Conservation (phyloP, 2,329 filamentous ascomycete species). For the Neonectria punicea region DNA sequence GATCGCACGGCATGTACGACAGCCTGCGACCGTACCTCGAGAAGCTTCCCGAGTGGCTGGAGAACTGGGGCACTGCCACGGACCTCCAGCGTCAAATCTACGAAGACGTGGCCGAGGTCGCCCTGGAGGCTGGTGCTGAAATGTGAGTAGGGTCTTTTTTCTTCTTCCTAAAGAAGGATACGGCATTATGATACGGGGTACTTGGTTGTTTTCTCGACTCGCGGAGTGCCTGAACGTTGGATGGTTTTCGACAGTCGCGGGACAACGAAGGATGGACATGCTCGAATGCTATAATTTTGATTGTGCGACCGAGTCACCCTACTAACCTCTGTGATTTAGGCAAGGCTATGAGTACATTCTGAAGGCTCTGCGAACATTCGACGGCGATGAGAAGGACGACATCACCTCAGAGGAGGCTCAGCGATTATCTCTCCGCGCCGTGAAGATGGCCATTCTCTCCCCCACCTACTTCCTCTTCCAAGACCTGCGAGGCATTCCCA, state of each 20-base stretch:
- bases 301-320: conserved; percentile 11
- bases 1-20: conserved; percentile 80
- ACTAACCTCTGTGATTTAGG: conserved; percentile 49
- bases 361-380: conserved; percentile 70
- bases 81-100: conserved; percentile 89
- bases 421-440: conserved; percentile 66
- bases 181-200: background rate
- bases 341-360: conserved; percentile 75
- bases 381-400: conserved; percentile 64
- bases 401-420: conserved; percentile 69
- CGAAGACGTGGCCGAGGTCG: conserved; percentile 82
- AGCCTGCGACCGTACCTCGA: conserved; percentile 84
- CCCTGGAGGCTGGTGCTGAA: conserved; percentile 79
- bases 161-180: background rate
- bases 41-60: conserved; percentile 83
- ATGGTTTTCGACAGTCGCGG: background rate
- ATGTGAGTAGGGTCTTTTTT: conserved; percentile 64
- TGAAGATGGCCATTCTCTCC: conserved; percentile 64
- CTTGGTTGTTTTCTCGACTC: background rate
- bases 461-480: conserved; percentile 75
- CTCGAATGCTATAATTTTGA: background rate
- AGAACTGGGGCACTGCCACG: conserved; percentile 82
- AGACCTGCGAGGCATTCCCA: conserved; percentile 83
- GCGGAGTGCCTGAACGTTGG: background rate
- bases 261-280: background rate